A percentile compares a stretch with the other conserved stretches of the same genome.
phyloP scores from a whole-genome alignment of 2,329 filamentous ascomycete species.

The Aureobasidium lini region DNA sequence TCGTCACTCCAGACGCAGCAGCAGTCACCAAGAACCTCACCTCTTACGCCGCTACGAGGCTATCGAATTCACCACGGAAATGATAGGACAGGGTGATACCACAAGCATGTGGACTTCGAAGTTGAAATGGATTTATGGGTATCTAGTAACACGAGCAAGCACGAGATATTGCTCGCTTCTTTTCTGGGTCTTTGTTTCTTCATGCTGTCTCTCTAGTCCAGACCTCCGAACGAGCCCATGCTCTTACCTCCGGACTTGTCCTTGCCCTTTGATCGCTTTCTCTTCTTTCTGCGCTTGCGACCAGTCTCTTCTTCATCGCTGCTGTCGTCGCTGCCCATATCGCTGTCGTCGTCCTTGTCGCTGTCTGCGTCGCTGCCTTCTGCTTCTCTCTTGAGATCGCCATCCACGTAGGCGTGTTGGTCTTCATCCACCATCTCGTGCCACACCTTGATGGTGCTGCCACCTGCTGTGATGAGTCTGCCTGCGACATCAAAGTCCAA shows the following conservation, averaged over 20 bases:
- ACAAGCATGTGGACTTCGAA: no score
- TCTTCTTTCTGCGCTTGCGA: constrained; percentile 37
- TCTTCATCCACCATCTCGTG: constrained; percentile 52
- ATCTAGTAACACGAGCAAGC: no score
- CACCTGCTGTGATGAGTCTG: constrained; percentile 83
- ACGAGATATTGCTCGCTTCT: no score
- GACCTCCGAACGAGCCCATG: constrained; percentile 3
- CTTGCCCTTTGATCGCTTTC: constrained; percentile 29
- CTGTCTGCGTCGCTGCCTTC: constrained; percentile 43
- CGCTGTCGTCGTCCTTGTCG: constrained; percentile 36
- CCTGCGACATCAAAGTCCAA: constrained; percentile 79
- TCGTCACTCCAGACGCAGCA: no score
- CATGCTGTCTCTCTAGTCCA: background rate
- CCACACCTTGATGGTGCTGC: constrained; percentile 84
- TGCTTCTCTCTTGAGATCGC: constrained; percentile 34
- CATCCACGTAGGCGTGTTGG: constrained; percentile 36
- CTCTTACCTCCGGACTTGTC: constrained; percentile 8
- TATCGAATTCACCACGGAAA: no score
- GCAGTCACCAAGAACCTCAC: no score
- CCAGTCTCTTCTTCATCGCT: constrained; percentile 38
- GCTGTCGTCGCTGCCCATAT: constrained; percentile 25
- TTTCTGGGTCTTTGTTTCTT: no score
- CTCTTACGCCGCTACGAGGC: no score
- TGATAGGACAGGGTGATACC: no score
- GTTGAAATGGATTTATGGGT: no score